These are phyloP conservation scores for Globisporangium alternatum DNA, from an alignment of 352 stramenopile genomes.

Conservation along the genomic window DNA sequence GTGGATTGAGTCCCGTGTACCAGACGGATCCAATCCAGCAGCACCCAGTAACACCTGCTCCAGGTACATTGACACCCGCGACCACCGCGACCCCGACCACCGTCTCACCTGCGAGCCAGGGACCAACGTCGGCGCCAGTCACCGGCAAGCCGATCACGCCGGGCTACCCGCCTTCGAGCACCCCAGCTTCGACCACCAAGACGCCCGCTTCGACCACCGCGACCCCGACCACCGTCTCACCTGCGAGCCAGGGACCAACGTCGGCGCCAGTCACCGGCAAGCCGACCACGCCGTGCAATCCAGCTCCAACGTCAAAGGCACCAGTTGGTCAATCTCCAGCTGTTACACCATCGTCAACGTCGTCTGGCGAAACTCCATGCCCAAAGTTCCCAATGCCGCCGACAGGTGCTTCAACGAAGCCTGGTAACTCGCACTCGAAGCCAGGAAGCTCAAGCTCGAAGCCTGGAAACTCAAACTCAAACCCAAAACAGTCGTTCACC, in stretches of 20 bases:
- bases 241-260: not conserved
- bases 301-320: not conserved
- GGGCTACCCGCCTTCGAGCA: not conserved
- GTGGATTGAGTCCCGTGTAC: not conserved
- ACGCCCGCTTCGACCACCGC: not conserved
- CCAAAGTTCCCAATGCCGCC: not conserved
- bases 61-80: not conserved
- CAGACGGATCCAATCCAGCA: not conserved
- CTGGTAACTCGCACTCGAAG: not conserved
- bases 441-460: too few relatives aligned
- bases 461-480: not conserved
- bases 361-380: not conserved
- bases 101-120: not conserved
- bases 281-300: not conserved
- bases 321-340: not conserved
- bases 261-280: too few relatives aligned
- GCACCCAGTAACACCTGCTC: not conserved
- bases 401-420: not conserved
- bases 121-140: not conserved
- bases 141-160: not conserved
- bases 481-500: constrained; percentile 6
- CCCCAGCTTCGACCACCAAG: not conserved
- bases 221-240: not conserved
- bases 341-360: not conserved
- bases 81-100: not conserved